Conservation (phyloP, 1,284 basidiomycete species). For the Porodaedalea pini region DNA sequence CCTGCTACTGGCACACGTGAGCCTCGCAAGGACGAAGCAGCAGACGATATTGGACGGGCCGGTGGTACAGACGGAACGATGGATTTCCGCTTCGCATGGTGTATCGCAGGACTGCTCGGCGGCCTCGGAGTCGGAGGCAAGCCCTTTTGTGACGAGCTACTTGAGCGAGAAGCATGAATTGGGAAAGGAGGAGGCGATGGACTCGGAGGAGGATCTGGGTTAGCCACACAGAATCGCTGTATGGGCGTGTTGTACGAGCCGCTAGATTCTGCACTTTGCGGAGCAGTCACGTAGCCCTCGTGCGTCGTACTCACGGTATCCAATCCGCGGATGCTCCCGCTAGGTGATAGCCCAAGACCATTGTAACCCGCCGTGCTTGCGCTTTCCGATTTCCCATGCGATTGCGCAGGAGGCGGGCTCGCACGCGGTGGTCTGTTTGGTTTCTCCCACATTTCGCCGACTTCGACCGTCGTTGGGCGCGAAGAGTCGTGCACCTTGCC, state of each 20-base stretch:
- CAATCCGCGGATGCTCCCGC: not conserved
- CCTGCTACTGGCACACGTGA: conserved; percentile 52
- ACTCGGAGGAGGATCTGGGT: conserved; percentile 5
- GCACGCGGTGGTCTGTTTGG: conserved; percentile 10
- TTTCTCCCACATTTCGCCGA: conserved; percentile 6
- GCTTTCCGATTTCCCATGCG: conserved; percentile 13
- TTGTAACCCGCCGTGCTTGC: conserved; percentile 3
- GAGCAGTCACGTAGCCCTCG: conserved; percentile 18
- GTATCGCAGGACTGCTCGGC: conserved; percentile 20
- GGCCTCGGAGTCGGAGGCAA: conserved; percentile 29
- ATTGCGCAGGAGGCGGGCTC: not conserved
- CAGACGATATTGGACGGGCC: conserved; percentile 29
- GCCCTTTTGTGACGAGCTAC: conserved; percentile 35
- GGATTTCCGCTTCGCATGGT: conserved; percentile 32
- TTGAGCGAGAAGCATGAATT: conserved; percentile 20
- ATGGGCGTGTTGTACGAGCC: no score
- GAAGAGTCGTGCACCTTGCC: conserved; percentile 10
- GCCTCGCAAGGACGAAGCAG: conserved; percentile 35
- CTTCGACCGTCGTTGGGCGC: not conserved
- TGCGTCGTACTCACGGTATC: conserved; percentile 14
- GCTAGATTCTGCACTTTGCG: conserved; percentile 14
- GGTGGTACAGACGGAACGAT: conserved; percentile 30
- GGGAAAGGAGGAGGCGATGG: conserved; percentile 10
- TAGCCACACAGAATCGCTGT: conserved; percentile 8
- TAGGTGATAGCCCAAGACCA: not conserved